Base-by-base conservation (phyloP, 306 rosid genomes). In the Begonia peltatifolia region DNA sequence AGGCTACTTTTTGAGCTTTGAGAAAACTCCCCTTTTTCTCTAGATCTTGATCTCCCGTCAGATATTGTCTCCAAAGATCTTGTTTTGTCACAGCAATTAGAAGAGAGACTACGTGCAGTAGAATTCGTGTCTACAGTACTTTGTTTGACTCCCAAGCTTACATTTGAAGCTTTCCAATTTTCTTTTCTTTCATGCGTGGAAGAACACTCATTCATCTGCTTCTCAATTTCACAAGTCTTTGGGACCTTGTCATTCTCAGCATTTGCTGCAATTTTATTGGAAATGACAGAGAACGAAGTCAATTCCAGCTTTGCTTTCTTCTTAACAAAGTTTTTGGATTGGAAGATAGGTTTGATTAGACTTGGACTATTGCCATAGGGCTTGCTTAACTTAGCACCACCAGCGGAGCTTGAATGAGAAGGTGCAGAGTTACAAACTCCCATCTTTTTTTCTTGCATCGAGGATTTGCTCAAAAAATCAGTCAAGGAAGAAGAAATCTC, bases 1-100 rank as follows among this genome's bases (percentile, higher is more conserved):
- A 82, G 76, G 74, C 97, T 89, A 73, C 95, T 89, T 75, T 89
- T 89, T 30, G 97, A 89, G 84, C 90, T 89, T 52, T 89, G 97
- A 12, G 95, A 85, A 68, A 82, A 80, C 66, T 85, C 87, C 20
- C 94, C 83, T 60, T 80, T 89, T 61, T 89, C 97, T 71, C 76
- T 84, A 22, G 85, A 84, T 69, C 82, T 80, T 54, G 94, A 80
- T 75, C 73, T 76, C 71, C 80, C 87, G 46, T 89, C 82, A 38
- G 63, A 64, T 55, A 71, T 75, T 48, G 73, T 63, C 71, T 64
- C 77, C 53, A 71, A 56, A 65, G 76, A 65, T 62, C 65, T 85
- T 35, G 71, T 72, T 72, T 76, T 74, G 69, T 68, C 77, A 30
- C 63, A 64, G 77, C 72, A 69, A 68, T 63, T 77, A 54, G 56